Conservation (phyloP, 2,329 filamentous ascomycete species). For the Penicillium sp. region DNA sequence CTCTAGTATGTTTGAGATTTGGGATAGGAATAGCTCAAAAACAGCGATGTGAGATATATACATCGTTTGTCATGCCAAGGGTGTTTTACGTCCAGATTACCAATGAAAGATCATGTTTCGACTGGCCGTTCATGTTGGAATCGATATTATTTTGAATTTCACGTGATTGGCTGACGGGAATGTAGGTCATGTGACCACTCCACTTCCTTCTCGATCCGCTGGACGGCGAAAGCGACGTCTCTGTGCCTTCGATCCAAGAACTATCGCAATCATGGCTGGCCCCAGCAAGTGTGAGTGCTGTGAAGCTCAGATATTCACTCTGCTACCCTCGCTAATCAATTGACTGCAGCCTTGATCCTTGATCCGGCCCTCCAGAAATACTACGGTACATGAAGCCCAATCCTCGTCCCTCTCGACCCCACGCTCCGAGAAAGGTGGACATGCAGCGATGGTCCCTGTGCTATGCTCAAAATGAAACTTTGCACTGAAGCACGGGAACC, state of each 20-base stretch:
- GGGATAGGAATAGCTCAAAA: too few relatives aligned
- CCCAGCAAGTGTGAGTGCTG: conserved; percentile 47
- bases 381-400: conserved; percentile 45
- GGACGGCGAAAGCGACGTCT: conserved; percentile 3
- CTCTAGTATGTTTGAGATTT: too few relatives aligned
- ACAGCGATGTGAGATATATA: too few relatives aligned
- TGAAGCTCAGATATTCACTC: fast-evolving
- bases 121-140: neutral
- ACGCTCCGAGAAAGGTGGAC: neutral
- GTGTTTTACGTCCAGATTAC: too few relatives aligned
- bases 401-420: conserved; percentile 1
- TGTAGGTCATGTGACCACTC: conserved; percentile 12
- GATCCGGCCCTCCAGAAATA: conserved; percentile 51
- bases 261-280: conserved; percentile 49
- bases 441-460: neutral
- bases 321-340: conserved; percentile 51
- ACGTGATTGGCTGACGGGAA: neutral
- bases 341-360: conserved; percentile 41
- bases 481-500: too few relatives aligned
- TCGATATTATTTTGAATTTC: neutral
- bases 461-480: neutral
- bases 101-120: neutral
- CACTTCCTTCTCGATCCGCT: conserved; percentile 12
- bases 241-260: conserved; percentile 18
- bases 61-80: too few relatives aligned